Evolutionary conservation across 1,139 yeast genomes (phyloP).

Genomic region (Debaryomycetaceae sp.): DNA sequence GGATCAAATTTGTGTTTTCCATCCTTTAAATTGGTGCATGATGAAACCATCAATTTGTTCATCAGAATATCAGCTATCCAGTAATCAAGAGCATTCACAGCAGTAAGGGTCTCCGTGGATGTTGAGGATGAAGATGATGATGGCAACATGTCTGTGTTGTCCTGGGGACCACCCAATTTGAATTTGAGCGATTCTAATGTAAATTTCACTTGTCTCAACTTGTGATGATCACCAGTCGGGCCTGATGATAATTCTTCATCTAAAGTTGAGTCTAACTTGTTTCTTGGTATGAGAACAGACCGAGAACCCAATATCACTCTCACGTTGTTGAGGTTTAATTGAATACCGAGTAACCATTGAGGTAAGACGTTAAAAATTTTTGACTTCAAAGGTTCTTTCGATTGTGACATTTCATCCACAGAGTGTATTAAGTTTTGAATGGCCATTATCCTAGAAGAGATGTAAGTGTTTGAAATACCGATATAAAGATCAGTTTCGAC

Average conservation of each 20-base stretch:
- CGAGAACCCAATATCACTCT: conserved; percentile 51
- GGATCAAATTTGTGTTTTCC: background rate
- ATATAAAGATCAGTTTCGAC: conserved; percentile 24
- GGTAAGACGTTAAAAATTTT: conserved; percentile 43
- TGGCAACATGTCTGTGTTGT: background rate
- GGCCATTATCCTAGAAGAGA: conserved; percentile 22
- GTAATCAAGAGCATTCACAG: conserved; percentile 9
- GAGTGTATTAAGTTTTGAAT: background rate
- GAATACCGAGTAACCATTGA: conserved; percentile 39
- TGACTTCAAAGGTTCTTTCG: conserved; percentile 9
- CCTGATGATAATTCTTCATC: conserved; percentile 38
- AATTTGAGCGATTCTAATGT: conserved; percentile 8
- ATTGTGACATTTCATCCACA: background rate
- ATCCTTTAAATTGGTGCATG: background rate
- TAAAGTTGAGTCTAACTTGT: conserved; percentile 27
- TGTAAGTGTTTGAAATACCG: conserved; percentile 28
- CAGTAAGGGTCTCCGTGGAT: conserved; percentile 24
- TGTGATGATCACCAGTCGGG: conserved; percentile 31
- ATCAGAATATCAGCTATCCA: conserved; percentile 18
- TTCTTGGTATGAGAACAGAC: conserved; percentile 53
- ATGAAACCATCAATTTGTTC: conserved; percentile 21
- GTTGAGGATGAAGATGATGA: conserved; percentile 4
- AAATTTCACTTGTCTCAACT: conserved; percentile 27
- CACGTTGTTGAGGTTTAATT: conserved; percentile 28
- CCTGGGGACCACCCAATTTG: conserved; percentile 2